Conservation (phyloP, 805 yeast species). For the Wickerhamomyces mucosus region DNA sequence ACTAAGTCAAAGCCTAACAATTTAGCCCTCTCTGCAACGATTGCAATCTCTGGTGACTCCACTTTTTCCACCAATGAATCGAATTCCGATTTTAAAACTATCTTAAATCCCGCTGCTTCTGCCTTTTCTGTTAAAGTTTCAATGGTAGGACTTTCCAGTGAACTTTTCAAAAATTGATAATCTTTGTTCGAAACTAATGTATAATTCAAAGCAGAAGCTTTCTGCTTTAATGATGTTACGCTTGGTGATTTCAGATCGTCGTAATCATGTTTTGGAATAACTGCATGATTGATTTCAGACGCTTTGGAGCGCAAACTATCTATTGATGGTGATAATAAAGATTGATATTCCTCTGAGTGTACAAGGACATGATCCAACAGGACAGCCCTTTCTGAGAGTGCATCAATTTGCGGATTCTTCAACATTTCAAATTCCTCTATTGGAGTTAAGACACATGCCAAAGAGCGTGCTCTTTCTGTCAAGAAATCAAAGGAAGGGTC, state of each 20-base stretch:
- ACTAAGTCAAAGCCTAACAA: not conserved
- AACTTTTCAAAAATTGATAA: not conserved
- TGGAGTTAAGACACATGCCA: too few species aligned
- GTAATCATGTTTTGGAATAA: slow-evolving; percentile 6
- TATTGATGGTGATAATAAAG: not conserved
- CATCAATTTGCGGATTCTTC: too few species aligned
- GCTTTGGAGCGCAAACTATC: too few species aligned
- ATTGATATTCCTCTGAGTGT: slow-evolving; percentile 5
- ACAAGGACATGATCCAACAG: too few species aligned
- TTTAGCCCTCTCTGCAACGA: not conserved
- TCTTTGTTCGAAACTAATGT: not conserved
- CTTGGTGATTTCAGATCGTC: slow-evolving; percentile 16
- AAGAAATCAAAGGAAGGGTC: slow-evolving; percentile 2
- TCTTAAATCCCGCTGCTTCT: not conserved
- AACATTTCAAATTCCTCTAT: too few species aligned
- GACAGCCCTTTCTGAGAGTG: too few species aligned
- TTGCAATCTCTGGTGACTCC: not conserved
- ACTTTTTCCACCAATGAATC: not conserved
- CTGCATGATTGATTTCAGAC: too few species aligned
- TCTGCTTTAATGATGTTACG: slow-evolving; percentile 1
- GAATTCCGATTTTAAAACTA: slow-evolving; percentile 11
- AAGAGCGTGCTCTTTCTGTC: slow-evolving; percentile 1
- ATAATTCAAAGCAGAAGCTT: not conserved
- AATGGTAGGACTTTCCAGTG: not conserved
- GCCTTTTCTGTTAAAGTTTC: not conserved